phyloP scores from a whole-genome alignment of 306 rosid species.

The Prinsepia uniflora region DNA sequence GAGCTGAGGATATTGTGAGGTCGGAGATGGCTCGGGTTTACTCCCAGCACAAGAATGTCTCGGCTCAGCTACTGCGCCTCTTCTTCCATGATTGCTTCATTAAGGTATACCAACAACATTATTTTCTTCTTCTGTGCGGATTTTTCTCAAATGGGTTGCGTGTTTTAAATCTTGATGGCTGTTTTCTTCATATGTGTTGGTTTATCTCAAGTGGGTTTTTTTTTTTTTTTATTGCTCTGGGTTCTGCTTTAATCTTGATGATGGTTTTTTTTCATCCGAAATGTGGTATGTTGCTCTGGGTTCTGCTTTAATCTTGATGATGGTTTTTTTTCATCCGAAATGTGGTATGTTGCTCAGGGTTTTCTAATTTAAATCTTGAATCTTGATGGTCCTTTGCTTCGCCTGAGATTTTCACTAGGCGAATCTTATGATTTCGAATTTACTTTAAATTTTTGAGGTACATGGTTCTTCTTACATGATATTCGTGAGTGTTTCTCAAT shows the following conservation, averaged over 20 bases:
- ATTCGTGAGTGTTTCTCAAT: background rate
- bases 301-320: background rate
- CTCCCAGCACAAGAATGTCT: constrained; percentile 40
- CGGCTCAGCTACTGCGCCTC: constrained; percentile 73
- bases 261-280: background rate
- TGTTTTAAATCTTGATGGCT: background rate
- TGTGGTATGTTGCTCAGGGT: background rate
- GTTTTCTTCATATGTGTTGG: background rate
- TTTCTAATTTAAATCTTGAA: background rate
- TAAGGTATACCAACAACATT: constrained; percentile 29
- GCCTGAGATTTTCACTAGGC: too few relatives aligned
- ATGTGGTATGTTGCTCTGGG: background rate
- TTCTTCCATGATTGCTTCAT: constrained; percentile 92
- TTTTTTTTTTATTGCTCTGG: background rate
- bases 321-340: background rate
- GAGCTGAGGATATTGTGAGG: constrained; percentile 53
- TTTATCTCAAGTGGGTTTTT: background rate
- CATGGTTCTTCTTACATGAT: background rate
- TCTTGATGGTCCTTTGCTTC: too few relatives aligned
- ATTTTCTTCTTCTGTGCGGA: background rate
- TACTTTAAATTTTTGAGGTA: background rate
- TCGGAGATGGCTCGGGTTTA: constrained; percentile 45
- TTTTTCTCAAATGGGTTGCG: background rate
- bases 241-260: background rate
- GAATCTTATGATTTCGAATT: too few relatives aligned